Base-by-base conservation (phyloP, 2,329 filamentous ascomycete species). In the Cytospora leucostoma region DNA sequence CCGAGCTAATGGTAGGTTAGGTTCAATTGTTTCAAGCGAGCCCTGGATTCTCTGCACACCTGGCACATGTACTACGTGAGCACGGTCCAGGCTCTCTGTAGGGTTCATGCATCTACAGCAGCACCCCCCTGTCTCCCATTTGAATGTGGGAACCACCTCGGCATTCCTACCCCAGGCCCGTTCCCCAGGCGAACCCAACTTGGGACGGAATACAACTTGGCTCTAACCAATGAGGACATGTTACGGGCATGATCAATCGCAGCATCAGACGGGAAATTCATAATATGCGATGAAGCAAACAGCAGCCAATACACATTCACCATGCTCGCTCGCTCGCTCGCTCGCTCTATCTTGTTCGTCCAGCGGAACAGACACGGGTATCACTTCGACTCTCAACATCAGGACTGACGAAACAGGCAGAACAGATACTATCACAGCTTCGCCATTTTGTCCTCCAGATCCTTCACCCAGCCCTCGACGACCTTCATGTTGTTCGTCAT, bases 391-490 rank as follows among this genome's bases (percentile, higher is more conserved):
- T 66, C 55, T 60, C 67, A 69, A 62, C 63, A 66, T 63, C 65
- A 68, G 54, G 50, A 51, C 65, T 47, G 34, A 57, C 34, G 40
- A 35, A 54, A 35, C 54, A 59, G 33, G 49, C 56, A 63, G 58
- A 63, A 65, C 17, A 49, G 11, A 33, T 65, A 66, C 66, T 68
- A 80, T 64, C 79, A 79, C 72, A 89, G 74, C 69, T 82, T 83
- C 65, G 83, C 83, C 74, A 97, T 82, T 75, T 91, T 89, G 47
- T 81, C 84, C 78, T 98, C 94, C 61, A 99, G 77, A 62, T 90
- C 91, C 75, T 90, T 91, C 5, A 98, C 91, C 92, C 93, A 97
- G 49, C 86, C 87, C 68, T 94, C 90, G 66, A 98, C 88, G n/a
- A 90, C 84, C 70, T 89, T 88, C 75, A 93, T 88, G 75, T 99